A percentile compares a stretch with the other conserved stretches of the same genome.
phyloP scores from a whole-genome alignment of 371 early-diverging fungal genomes.

The Amoeboaphelidium protococcarum region DNA sequence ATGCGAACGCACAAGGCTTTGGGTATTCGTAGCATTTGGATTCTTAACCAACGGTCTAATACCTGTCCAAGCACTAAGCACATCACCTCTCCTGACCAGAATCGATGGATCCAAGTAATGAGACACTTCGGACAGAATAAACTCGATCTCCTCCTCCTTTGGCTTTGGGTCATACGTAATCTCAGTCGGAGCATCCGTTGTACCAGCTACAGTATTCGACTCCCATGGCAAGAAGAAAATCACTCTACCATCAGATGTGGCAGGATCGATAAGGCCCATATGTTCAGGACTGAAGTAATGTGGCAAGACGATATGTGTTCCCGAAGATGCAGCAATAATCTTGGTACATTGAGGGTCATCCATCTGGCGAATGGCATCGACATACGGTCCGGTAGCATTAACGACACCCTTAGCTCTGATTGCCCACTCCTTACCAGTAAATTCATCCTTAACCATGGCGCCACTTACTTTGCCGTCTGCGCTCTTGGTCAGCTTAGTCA shows the following conservation, averaged over 20 bases:
- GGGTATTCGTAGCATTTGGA: conserved; percentile 66
- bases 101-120: conserved; percentile 63
- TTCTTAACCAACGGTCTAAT: conserved; percentile 96
- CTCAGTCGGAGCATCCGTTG: conserved; percentile 67
- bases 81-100: conserved; percentile 81
- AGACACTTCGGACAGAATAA: conserved; percentile 81
- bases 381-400: conserved; percentile 63
- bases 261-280: conserved; percentile 93
- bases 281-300: conserved; percentile 70
- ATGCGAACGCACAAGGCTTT: conserved; percentile 85
- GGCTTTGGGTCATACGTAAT: conserved; percentile 60
- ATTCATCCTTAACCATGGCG: conserved; percentile 49
- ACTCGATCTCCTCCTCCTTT: conserved; percentile 75
- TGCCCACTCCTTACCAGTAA: conserved; percentile 67
- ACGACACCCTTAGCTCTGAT: conserved; percentile 82
- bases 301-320: conserved; percentile 89
- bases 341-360: conserved; percentile 39
- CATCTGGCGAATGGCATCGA: conserved; percentile 65
- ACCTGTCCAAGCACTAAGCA: conserved; percentile 93
- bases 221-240: conserved; percentile 98
- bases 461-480: conserved; percentile 32
- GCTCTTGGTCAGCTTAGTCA: conserved; percentile 50
- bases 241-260: conserved; percentile 92
- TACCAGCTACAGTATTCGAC: conserved; percentile 90
- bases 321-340: conserved; percentile 85